These are phyloP conservation scores for Lomentospora prolificans DNA, from an alignment of 2,329 filamentous ascomycete genomes.

Conservation along the genomic window DNA sequence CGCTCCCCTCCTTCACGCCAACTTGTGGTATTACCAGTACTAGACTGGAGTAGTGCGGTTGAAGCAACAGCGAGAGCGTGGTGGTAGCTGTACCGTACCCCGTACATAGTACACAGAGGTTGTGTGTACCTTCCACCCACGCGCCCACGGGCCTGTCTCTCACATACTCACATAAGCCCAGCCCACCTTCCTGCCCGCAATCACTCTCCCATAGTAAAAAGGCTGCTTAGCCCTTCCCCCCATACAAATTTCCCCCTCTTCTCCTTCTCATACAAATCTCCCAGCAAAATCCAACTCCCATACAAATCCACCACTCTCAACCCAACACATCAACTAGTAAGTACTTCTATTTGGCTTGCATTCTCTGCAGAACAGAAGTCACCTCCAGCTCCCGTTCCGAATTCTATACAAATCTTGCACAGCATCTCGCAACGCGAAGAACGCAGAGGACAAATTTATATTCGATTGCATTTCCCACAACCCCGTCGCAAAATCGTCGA, in stretches of 20 bases:
- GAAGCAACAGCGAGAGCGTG: background rate
- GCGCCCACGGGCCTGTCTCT: background rate
- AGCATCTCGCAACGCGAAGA: slow-evolving; percentile 4
- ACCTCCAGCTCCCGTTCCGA: slow-evolving; percentile 14
- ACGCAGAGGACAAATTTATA: background rate
- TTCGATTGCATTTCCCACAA: background rate
- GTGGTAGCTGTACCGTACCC: background rate
- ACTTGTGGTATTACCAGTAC: background rate
- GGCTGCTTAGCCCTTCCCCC: slow-evolving; percentile 44
- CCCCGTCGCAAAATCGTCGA: background rate
- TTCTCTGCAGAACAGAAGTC: slow-evolving; percentile 16
- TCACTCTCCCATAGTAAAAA: slow-evolving; percentile 59
- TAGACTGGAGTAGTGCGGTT: background rate
- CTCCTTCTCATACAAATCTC: slow-evolving; percentile 53
- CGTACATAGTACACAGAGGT: slow-evolving; percentile 3
- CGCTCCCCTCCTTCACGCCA: background rate
- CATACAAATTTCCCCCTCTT: slow-evolving; percentile 46
- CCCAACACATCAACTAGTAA: slow-evolving; percentile 41
- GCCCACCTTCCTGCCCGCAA: slow-evolving; percentile 35
- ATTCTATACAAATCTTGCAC: slow-evolving; percentile 5
- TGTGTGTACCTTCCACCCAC: slow-evolving; percentile 5
- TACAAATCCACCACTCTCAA: slow-evolving; percentile 37
- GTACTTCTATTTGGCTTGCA: slow-evolving; percentile 34
- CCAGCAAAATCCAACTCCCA: slow-evolving; percentile 42
- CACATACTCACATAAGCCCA: slow-evolving; percentile 9